Percentiles rank a stretch among this genome's conserved stretches.
Evolutionary conservation across 2,329 filamentous ascomycete species (phyloP).

Genomic region (Rhynchosporium graminicola): DNA sequence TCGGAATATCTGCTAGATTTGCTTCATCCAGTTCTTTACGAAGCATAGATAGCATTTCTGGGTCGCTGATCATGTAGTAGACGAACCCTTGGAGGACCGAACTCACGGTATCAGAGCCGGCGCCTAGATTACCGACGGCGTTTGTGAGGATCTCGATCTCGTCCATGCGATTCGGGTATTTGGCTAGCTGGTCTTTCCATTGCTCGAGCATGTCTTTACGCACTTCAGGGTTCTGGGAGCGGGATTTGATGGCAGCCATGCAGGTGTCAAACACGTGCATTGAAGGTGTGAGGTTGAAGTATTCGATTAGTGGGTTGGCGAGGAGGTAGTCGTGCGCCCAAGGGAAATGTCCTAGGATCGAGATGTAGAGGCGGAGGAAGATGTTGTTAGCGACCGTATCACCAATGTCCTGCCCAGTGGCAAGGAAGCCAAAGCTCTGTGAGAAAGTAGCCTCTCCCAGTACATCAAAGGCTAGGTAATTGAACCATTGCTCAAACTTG

Average conservation of each 20-base stretch:
- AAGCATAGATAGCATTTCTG: constrained; percentile 33
- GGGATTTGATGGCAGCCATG: constrained; percentile 38
- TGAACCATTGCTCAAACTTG: constrained; percentile 46
- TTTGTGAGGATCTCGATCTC: constrained; percentile 42
- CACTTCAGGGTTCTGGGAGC: constrained; percentile 40
- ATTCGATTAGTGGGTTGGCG: constrained; percentile 43
- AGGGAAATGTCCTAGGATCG: constrained; percentile 41
- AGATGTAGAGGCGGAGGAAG: constrained; percentile 39
- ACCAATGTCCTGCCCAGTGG: constrained; percentile 40
- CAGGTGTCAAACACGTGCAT: constrained; percentile 45
- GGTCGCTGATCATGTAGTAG: constrained; percentile 41
- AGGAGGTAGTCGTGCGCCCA: constrained; percentile 43
- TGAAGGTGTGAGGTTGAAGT: constrained; percentile 41
- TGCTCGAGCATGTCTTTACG: constrained; percentile 43
- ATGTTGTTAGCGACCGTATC: constrained; percentile 42
- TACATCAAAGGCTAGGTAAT: constrained; percentile 43
- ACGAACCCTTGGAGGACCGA: constrained; percentile 42
- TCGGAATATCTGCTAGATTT: constrained; percentile 24
- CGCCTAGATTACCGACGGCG: constrained; percentile 43
- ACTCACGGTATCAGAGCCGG: constrained; percentile 44
- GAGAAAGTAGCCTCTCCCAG: constrained; percentile 42
- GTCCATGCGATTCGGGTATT: constrained; percentile 41
- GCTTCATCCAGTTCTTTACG: constrained; percentile 33
- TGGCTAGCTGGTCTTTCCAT: constrained; percentile 41
- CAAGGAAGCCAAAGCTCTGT: constrained; percentile 41